A percentile compares a stretch with the other conserved stretches of the same genome.
Evolutionary conservation across 371 early-diverging fungal species (phyloP).

Genomic region (Dentiscutata heterogama): DNA sequence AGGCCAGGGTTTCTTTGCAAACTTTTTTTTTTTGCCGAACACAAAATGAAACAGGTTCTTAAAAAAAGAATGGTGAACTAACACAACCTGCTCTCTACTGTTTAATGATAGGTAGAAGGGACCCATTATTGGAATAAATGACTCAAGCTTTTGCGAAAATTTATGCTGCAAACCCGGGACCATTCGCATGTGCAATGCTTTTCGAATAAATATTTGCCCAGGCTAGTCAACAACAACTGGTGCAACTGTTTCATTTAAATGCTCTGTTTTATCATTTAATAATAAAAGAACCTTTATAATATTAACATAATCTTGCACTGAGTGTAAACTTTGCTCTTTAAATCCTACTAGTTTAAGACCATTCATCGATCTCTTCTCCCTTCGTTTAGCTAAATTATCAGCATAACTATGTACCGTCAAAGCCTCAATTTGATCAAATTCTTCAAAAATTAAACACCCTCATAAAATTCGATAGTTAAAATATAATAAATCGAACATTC

Average conservation of each 20-base stretch:
- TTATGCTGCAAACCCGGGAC: too few relatives aligned
- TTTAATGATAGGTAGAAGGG: constrained; percentile 1
- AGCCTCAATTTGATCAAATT: constrained; percentile 13
- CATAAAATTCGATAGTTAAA: neutral
- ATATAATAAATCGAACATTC: constrained; percentile 12
- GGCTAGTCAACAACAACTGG: constrained; percentile 22
- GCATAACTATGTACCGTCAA: constrained; percentile 7
- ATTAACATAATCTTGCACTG: constrained; percentile 11
- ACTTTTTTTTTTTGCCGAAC: neutral
- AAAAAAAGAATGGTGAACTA: neutral
- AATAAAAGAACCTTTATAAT: neutral
- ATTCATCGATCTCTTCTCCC: constrained; percentile 10
- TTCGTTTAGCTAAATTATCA: neutral
- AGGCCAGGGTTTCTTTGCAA: neutral
- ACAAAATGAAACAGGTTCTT: neutral
- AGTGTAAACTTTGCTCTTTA: constrained; percentile 17
- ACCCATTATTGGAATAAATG: neutral
- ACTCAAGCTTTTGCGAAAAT: neutral
- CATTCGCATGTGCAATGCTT: neutral
- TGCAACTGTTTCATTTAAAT: neutral
- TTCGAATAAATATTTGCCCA: constrained; percentile 5
- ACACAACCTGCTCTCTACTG: neutral
- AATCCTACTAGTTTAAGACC: neutral
- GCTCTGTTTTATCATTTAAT: neutral
- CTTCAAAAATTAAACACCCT: neutral